Conservation (phyloP, 1,139 yeast genomes). For the Geotrichum cucujoidarum region DNA sequence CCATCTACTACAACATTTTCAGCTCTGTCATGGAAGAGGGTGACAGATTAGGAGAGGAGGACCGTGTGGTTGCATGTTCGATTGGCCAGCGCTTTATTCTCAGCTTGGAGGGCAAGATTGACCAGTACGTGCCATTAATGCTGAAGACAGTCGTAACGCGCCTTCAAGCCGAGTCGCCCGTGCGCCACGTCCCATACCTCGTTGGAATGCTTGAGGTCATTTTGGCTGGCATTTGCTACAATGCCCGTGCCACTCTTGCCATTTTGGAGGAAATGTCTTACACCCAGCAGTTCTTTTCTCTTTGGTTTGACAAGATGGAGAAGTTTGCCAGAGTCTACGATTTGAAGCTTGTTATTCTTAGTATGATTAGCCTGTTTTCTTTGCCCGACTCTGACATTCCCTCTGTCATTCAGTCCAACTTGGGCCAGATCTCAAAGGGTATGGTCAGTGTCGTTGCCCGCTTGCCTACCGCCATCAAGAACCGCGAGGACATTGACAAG, state of each 20-base stretch:
- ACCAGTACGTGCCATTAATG: slow-evolving; percentile 42
- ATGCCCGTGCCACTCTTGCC: slow-evolving; percentile 51
- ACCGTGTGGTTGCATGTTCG: slow-evolving; percentile 48
- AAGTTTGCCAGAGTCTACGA: slow-evolving; percentile 72
- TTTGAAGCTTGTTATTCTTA: slow-evolving; percentile 67
- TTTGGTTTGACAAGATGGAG: slow-evolving; percentile 62
- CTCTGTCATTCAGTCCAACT: slow-evolving; percentile 28
- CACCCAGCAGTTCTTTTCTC: slow-evolving; percentile 50
- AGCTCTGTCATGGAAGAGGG: slow-evolving; percentile 36
- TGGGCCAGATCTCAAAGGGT: slow-evolving; percentile 44
- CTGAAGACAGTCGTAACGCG: slow-evolving; percentile 35
- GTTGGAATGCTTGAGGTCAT: slow-evolving; percentile 61
- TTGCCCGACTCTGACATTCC: slow-evolving; percentile 41
- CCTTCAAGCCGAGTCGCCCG: slow-evolving; percentile 28
- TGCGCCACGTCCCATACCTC: slow-evolving; percentile 43
- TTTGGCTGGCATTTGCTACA: slow-evolving; percentile 59
- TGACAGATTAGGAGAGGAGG: slow-evolving; percentile 46
- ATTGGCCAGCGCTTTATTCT: slow-evolving; percentile 54
- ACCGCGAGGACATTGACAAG: slow-evolving; percentile 58
- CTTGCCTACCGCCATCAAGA: slow-evolving; percentile 66
- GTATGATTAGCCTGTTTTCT: slow-evolving; percentile 49
- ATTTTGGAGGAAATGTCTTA: slow-evolving; percentile 47
- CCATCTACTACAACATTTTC: slow-evolving; percentile 34
- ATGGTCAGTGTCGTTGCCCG: slow-evolving; percentile 49
- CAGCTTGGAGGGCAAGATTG: slow-evolving; percentile 40